Evolutionary conservation across 352 stramenopile species (phyloP), one percentile per base, ranked within the genome.

Genomic region (Phytophthora boehmeriae): DNA sequence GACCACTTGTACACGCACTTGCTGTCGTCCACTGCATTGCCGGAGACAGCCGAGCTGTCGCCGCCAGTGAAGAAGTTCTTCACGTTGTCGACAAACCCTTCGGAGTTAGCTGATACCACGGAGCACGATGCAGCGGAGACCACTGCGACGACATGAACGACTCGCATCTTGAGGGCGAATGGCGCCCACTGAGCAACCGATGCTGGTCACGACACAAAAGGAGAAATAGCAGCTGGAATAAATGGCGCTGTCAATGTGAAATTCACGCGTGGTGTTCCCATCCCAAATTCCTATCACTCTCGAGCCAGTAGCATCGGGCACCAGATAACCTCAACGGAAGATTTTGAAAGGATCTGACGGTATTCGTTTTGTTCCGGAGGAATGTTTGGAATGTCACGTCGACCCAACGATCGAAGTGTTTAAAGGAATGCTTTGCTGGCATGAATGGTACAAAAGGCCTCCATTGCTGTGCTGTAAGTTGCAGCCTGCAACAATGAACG

Each of bases 1-100:
- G 2, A 84, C 78, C 4, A 49, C 20, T 53, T 88, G 76, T 48
- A 94, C 47, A 35, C 30, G 11, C 27, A 70, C 22, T 68, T 52
- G 45, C 32, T 43, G 22, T 60, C 44, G 59, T 66, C 22, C 13
- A 63, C n/a, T 57, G 83, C 45, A 22, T 68, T 67, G 32, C 6
- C 59, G 38, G 49, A 71, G 53, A 43, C 48, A n/a, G 48, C 58
- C 32, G 23, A 54, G 19, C 35, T 42, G 22, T 60, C 58, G 16
- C 25, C 58, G 9, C 35, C 48, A 19, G 22, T 66, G 42, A 66
- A 66, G 39, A 66, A 66, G 19, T 66, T 22, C 27, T 63, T 63
- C 4, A 57, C 45, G 8, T 39, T 56, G 36, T 52, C 38, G 19
- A 63, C 36, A 2, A 56, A 14, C 0, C 55, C 47, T 13, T 43